phyloP scores from a whole-genome alignment of 345 rosid species.

The Mallotus nudiflorus region DNA sequence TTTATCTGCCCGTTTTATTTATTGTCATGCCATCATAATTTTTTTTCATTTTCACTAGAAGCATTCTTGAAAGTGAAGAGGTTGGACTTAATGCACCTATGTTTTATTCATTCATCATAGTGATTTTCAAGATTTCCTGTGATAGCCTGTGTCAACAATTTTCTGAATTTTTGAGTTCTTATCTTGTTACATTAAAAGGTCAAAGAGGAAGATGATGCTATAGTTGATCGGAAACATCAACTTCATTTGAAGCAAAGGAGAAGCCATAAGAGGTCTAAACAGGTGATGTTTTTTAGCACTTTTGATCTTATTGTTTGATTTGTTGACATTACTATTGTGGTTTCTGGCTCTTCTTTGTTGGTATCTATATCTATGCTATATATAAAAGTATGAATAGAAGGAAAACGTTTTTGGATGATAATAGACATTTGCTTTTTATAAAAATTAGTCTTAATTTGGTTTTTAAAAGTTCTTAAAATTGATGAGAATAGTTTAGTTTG shows the following conservation, averaged over 20 bases:
- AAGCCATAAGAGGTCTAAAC: slow-evolving; percentile 50
- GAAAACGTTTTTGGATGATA: no score
- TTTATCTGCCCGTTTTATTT: background rate
- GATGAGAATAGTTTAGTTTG: no score
- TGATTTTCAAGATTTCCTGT: slow-evolving; percentile 18
- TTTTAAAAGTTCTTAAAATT: no score
- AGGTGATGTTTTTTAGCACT: slow-evolving; percentile 45
- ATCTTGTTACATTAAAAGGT: slow-evolving; percentile 50
- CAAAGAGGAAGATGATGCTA: slow-evolving; percentile 95
- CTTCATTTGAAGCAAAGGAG: slow-evolving; percentile 72
- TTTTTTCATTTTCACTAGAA: background rate
- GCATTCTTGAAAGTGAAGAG: background rate
- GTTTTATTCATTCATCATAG: background rate
- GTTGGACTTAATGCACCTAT: background rate
- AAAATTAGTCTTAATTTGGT: no score
- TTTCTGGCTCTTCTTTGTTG: background rate
- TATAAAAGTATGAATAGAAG: no score
- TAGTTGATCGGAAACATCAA: slow-evolving; percentile 73
- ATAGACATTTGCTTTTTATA: no score
- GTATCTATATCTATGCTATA: background rate
- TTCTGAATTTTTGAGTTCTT: slow-evolving; percentile 7
- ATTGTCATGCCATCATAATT: background rate
- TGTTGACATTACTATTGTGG: slow-evolving; percentile 4
- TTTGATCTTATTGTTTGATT: slow-evolving; percentile 8
- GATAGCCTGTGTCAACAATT: background rate